A percentile compares a stretch with the other conserved stretches of the same genome.
Evolutionary conservation across 257 asterid species (phyloP).

Genomic region (Eucommia ulmoides): DNA sequence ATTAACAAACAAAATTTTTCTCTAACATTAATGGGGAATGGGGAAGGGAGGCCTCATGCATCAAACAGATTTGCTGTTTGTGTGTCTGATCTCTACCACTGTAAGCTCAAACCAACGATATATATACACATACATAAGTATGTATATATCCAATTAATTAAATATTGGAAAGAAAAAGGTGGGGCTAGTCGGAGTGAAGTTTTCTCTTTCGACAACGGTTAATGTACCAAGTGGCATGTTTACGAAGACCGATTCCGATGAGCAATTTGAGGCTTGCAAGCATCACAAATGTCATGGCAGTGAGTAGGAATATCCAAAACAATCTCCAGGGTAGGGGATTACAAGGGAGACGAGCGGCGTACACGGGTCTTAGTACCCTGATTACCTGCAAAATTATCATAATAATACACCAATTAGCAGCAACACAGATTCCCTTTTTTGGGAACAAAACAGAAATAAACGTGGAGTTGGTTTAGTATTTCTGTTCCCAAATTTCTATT

Average conservation of each 20-base stretch:
- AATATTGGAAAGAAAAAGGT: neutral
- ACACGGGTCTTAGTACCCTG: constrained; percentile 78
- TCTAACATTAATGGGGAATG: too few species aligned
- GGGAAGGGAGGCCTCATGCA: too few species aligned
- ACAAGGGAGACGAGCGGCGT: constrained; percentile 74
- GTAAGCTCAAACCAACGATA: neutral
- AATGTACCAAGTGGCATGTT: constrained; percentile 77
- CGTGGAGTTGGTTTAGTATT: too few species aligned
- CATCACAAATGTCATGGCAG: constrained; percentile 69
- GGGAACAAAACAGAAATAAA: too few species aligned
- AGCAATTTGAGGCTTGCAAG: constrained; percentile 78
- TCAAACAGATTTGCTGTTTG: constrained; percentile 5
- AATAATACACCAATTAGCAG: too few species aligned
- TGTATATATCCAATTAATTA: neutral
- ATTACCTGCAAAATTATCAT: constrained; percentile 65
- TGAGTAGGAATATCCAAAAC: constrained; percentile 57
- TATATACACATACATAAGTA: neutral
- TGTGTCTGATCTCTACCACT: neutral
- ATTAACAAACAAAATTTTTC: too few species aligned
- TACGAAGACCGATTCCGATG: constrained; percentile 77
- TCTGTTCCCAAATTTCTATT: too few species aligned
- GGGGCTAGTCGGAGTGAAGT: constrained; percentile 56
- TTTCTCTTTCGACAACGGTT: constrained; percentile 66
- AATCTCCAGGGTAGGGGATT: constrained; percentile 68
- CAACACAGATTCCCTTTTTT: too few species aligned